These are phyloP conservation scores for Diaporthe citrichinensis DNA, from an alignment of 2,329 filamentous ascomycete species.

Conservation along the genomic window DNA sequence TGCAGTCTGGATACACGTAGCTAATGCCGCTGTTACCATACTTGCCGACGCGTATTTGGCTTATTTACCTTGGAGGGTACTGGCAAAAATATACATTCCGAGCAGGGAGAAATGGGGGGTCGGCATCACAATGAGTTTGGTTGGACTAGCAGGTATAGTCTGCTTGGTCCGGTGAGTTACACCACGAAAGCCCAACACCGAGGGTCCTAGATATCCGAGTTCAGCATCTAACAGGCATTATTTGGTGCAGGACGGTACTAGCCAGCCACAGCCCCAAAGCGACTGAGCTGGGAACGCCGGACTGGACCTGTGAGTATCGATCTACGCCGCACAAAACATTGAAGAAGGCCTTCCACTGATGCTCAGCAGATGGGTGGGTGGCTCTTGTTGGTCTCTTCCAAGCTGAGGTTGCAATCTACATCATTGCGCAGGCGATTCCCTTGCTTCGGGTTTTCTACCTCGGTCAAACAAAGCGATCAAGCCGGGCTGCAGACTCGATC, in stretches of 20 bases:
- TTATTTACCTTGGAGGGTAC: constrained; percentile 28
- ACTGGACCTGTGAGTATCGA: constrained; percentile 36
- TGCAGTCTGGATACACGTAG: constrained; percentile 32
- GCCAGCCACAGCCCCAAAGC: constrained; percentile 22
- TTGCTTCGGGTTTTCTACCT: constrained; percentile 33
- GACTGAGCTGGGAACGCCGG: constrained; percentile 24
- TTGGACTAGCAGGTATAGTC: constrained; percentile 40
- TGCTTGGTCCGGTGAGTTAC: constrained; percentile 34
- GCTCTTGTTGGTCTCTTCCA: constrained; percentile 29
- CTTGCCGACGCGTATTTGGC: constrained; percentile 23
- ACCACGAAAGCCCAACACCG: not conserved
- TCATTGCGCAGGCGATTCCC: constrained; percentile 37
- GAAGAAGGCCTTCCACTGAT: not conserved
- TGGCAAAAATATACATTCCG: constrained; percentile 33
- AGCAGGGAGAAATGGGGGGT: constrained; percentile 36
- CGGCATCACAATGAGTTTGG: constrained; percentile 42
- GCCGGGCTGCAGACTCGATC: not conserved
- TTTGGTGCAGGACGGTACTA: constrained; percentile 5
- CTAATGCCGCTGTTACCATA: constrained; percentile 15
- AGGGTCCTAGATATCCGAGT: not conserved
- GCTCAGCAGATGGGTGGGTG: constrained; percentile 30
- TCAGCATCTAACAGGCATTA: not conserved
- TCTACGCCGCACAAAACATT: not conserved
- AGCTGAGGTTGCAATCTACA: constrained; percentile 35
- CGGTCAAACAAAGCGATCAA: constrained; percentile 4